Evolutionary conservation across 192 early-diverging fungal genomes (phyloP).

Genomic region (Coemansia sp.): DNA sequence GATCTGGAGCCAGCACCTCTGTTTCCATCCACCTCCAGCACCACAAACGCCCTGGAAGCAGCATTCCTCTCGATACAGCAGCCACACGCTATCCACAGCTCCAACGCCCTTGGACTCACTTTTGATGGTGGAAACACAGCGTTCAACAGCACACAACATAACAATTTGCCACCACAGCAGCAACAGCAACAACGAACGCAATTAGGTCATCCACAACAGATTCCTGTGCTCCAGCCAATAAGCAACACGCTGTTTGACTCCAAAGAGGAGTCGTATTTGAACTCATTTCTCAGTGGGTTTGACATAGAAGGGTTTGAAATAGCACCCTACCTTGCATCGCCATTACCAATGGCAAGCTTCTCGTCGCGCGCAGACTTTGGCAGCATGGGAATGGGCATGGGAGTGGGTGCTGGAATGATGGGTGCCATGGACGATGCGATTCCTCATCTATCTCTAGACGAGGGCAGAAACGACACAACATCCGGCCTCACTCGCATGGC

Average conservation of each 20-base stretch:
- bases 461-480: slow-evolving; percentile 16
- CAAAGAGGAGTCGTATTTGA: slow-evolving; percentile 49
- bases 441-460: slow-evolving; percentile 50
- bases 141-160: not conserved
- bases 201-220: not conserved
- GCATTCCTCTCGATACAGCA: not conserved
- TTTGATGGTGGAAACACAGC: slow-evolving; percentile 7
- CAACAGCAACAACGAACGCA: slow-evolving; percentile 9
- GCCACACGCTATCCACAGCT: not conserved
- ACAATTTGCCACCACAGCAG: slow-evolving; percentile 9
- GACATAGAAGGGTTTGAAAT: slow-evolving; percentile 43
- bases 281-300: slow-evolving; percentile 53
- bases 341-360: slow-evolving; percentile 38
- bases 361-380: slow-evolving; percentile 39
- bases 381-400: slow-evolving; percentile 50
- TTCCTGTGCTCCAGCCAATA: not conserved
- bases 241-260: slow-evolving; percentile 41
- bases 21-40: slow-evolving; percentile 19
- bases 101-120: slow-evolving; percentile 16
- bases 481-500: slow-evolving; percentile 24
- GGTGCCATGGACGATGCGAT: slow-evolving; percentile 52
- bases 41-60: slow-evolving; percentile 9
- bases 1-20: slow-evolving; percentile 49
- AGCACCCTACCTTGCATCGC: slow-evolving; percentile 35
- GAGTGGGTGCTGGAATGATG: slow-evolving; percentile 51